These are phyloP conservation scores for Anisodus acutangulus DNA, from an alignment of 257 asterid genomes.

Conservation along the genomic window DNA sequence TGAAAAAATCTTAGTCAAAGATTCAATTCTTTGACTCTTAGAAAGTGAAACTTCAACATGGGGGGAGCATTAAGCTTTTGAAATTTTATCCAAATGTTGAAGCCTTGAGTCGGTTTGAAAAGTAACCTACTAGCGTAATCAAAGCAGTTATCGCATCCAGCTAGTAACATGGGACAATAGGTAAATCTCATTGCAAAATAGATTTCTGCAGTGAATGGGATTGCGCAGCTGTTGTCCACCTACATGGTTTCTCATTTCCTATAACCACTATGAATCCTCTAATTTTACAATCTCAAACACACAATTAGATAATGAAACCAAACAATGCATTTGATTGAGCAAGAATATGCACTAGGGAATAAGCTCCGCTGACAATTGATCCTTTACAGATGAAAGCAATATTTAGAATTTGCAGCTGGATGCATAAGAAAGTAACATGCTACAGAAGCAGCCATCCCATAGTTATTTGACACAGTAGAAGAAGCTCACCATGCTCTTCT, in stretches of 20 bases:
- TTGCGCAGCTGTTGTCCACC: not conserved
- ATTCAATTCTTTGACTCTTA: not conserved
- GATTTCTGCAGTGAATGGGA: not conserved
- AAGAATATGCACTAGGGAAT: too few species aligned
- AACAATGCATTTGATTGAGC: not conserved
- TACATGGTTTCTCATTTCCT: constrained; percentile 13
- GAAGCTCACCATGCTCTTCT: constrained; percentile 75
- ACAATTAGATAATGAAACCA: not conserved
- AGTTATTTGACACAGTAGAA: not conserved
- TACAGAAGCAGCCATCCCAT: not conserved
- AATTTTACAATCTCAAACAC: constrained; percentile 15
- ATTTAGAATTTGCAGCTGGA: not conserved
- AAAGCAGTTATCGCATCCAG: not conserved
- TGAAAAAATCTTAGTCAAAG: not conserved
- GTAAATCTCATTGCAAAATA: constrained; percentile 18
- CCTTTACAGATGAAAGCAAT: not conserved
- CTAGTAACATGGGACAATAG: not conserved
- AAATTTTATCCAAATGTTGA: constrained; percentile 20
- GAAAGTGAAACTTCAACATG: not conserved
- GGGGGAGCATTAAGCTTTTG: not conserved
- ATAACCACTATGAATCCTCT: not conserved
- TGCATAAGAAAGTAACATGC: not conserved
- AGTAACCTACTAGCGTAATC: not conserved
- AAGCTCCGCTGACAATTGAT: not conserved
- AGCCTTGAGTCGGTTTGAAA: constrained; percentile 5